Percentiles rank a stretch among this genome's conserved stretches.
Evolutionary conservation across 1,284 basidiomycete species (phyloP).

Genomic region (Ustilago bromivora): DNA sequence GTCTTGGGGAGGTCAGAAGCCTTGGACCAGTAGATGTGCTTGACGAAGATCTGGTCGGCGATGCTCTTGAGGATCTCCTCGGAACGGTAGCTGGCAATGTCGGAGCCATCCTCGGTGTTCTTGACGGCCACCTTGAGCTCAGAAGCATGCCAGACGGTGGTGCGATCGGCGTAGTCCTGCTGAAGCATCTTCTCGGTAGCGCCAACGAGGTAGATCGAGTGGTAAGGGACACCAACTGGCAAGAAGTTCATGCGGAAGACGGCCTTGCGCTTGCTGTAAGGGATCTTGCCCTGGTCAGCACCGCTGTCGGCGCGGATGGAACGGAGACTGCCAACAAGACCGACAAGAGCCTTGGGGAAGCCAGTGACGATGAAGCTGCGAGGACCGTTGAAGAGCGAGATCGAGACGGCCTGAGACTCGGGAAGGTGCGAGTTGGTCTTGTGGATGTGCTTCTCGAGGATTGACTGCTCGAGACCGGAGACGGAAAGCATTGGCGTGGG

Average conservation of each 20-base stretch:
- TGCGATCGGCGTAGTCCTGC: slow-evolving; percentile 75
- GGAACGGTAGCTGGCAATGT: slow-evolving; percentile 50
- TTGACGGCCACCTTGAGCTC: slow-evolving; percentile 87
- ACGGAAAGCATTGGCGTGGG: slow-evolving; percentile 95
- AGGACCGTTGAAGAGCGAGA: slow-evolving; percentile 92
- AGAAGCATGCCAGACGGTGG: slow-evolving; percentile 77
- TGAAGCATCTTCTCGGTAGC: slow-evolving; percentile 81
- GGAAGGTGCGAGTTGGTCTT: slow-evolving; percentile 90
- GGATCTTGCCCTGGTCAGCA: slow-evolving; percentile 90
- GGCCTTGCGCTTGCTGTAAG: slow-evolving; percentile 93
- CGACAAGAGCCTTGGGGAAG: slow-evolving; percentile 89
- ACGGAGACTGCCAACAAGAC: slow-evolving; percentile 88
- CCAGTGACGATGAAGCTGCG: slow-evolving; percentile 93
- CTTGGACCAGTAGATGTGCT: slow-evolving; percentile 90
- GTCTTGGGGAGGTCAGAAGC: slow-evolving; percentile 83
- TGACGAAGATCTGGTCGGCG: slow-evolving; percentile 83
- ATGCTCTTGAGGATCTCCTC: slow-evolving; percentile 56
- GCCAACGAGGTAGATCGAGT: slow-evolving; percentile 85
- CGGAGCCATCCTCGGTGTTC: slow-evolving; percentile 78
- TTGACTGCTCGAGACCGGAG: slow-evolving; percentile 79
- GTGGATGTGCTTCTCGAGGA: slow-evolving; percentile 83
- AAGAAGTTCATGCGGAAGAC: slow-evolving; percentile 94
- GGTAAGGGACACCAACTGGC: slow-evolving; percentile 93
- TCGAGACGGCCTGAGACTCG: slow-evolving; percentile 79
- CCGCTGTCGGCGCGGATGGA: slow-evolving; percentile 88